These are phyloP conservation scores for Phytophthora macrochlamydospora DNA, from an alignment of 352 stramenopile species.

Conservation along the genomic window DNA sequence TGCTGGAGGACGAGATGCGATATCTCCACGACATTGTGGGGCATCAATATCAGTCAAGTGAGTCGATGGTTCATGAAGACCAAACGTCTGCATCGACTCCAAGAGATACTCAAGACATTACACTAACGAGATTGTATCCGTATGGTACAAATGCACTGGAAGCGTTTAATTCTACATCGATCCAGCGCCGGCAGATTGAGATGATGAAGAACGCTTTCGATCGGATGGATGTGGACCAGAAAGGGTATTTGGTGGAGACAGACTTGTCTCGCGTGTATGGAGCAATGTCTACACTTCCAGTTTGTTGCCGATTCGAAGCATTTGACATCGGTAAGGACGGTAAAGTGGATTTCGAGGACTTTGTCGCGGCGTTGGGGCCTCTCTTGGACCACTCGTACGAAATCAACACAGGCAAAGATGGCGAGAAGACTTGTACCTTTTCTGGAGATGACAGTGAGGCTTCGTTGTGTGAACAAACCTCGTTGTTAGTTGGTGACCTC, in stretches of 20 bases:
- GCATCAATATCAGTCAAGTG: neutral
- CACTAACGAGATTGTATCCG: constrained; percentile 58
- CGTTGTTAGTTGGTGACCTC: constrained; percentile 43
- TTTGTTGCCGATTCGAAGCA: constrained; percentile 49
- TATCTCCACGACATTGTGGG: constrained; percentile 52
- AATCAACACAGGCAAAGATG: constrained; percentile 9
- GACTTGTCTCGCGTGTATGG: constrained; percentile 31
- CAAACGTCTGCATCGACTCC: neutral
- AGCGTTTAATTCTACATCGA: constrained; percentile 49
- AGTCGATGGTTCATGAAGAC: neutral
- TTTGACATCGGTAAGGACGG: constrained; percentile 63
- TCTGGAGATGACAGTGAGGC: constrained; percentile 2
- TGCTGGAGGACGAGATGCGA: constrained; percentile 67
- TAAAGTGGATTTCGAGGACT: constrained; percentile 57
- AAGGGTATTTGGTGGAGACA: constrained; percentile 37
- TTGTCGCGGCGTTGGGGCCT: constrained; percentile 59
- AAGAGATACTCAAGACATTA: constrained; percentile 5
- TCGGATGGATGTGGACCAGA: constrained; percentile 39
- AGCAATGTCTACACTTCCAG: constrained; percentile 17
- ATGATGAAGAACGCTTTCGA: constrained; percentile 56
- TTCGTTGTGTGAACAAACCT: constrained; percentile 51
- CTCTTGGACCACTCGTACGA: constrained; percentile 62
- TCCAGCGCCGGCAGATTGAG: constrained; percentile 49
- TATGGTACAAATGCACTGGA: constrained; percentile 63
- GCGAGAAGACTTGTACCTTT: neutral